Evolutionary conservation across 2,329 filamentous ascomycete genomes (phyloP), one percentile per base, ranked within the genome.

Genomic region (Onygena corvina): DNA sequence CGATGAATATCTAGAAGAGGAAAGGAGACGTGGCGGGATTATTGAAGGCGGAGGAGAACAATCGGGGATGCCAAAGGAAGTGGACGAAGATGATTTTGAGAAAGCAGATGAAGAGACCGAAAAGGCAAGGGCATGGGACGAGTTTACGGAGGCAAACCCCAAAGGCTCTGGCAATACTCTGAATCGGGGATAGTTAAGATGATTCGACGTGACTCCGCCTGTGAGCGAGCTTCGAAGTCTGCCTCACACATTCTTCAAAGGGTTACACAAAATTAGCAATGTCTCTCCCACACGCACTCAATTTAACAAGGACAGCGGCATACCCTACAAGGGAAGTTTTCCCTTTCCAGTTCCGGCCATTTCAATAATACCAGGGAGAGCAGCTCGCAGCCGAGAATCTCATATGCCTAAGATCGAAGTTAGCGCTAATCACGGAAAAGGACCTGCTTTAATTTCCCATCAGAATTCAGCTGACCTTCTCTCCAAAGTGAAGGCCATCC

Each of bases 1-100:
- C 53, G 92, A 98, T 58, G 92, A 98, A 69, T 98, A 96, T 61
- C 73, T 98, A 12, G 92, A 93, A 47, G 90, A 96, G 66, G 92
- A 96, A 70, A 77, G 77, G 61, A 76, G 78, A 56, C 74, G 85
- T 54, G 92, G 92, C 12, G 86, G 86, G 16, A 89, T 98, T 51
- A 86, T 96, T 49, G 84, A 95, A 61, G 92, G 89, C 30, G 88
- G 88, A 25, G 89, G 89, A 14, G 84, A 85, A 59, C 79, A 83
- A 56, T 84, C 81, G 57, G 79, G 76, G 12, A 70, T 79, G 21
- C 73, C 75, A 54, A 77, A 81, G 1, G 81, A 87, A 64, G 77
- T 85, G 4, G 85, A 98, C 62, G 92, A 96, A 70, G 92, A 98
- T 63, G 79, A 96, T 62, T 69, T 85, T 53, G 85, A 89, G n/a